These are phyloP conservation scores for Talaromyces nanjingensis DNA, from an alignment of 495 filamentous ascomycete genomes.

Conservation along the genomic window DNA sequence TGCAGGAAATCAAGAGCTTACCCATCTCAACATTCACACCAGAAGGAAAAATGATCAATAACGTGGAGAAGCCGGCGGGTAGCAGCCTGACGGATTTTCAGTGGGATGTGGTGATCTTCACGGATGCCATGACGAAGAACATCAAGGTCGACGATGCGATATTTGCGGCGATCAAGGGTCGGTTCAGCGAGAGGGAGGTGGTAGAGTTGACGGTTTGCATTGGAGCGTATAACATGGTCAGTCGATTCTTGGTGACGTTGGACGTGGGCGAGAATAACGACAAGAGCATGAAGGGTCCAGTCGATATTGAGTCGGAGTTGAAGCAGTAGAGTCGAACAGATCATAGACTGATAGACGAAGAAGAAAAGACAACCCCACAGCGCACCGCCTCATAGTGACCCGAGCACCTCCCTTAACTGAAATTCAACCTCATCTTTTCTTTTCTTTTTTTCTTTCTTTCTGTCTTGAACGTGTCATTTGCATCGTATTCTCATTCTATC, in stretches of 20 bases:
- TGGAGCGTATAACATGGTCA: constrained; percentile 69
- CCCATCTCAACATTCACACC: constrained; percentile 2
- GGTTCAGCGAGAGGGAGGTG: constrained; percentile 59
- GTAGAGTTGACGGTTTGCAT: constrained; percentile 65
- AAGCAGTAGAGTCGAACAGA: neutral
- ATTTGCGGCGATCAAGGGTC: constrained; percentile 50
- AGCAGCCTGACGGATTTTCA: constrained; percentile 37
- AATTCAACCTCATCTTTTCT: neutral
- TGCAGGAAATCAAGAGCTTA: constrained; percentile 10
- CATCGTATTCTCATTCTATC: neutral
- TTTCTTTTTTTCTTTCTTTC: neutral
- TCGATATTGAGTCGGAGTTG: constrained; percentile 1
- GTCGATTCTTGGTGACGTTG: constrained; percentile 65
- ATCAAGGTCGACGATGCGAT: constrained; percentile 55
- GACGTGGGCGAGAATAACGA: constrained; percentile 57
- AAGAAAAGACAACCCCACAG: neutral
- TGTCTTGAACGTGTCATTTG: neutral
- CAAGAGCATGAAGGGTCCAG: constrained; percentile 10
- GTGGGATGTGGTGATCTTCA: constrained; percentile 49
- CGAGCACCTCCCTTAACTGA: constrained; percentile 4
- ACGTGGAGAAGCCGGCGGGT: neutral
- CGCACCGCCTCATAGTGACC: constrained; percentile 8
- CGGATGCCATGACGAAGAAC: constrained; percentile 16
- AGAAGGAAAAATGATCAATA: neutral
- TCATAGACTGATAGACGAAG: neutral